Conservation (phyloP, 345 rosid species). For the Gossypium australe region DNA sequence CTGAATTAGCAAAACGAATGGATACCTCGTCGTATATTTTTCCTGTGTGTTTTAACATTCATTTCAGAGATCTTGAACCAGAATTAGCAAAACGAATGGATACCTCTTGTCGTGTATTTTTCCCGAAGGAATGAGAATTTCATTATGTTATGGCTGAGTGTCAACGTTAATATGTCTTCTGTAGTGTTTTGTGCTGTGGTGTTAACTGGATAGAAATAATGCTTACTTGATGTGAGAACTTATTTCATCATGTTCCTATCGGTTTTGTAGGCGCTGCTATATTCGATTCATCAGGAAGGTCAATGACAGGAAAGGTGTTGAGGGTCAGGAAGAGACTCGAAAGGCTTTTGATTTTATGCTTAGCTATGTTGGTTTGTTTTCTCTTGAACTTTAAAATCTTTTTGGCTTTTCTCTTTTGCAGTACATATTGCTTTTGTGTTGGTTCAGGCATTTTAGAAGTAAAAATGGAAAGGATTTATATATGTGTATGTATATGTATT, state of each 20-base stretch:
- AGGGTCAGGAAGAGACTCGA: conserved; percentile 89
- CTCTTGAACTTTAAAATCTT: conserved; percentile 8
- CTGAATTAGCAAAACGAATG: background rate
- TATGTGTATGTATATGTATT: background rate
- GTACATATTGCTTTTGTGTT: background rate
- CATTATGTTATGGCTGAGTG: background rate
- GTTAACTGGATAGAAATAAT: background rate
- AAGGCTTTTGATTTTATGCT: conserved; percentile 94
- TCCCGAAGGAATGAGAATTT: background rate
- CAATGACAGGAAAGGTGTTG: conserved; percentile 80
- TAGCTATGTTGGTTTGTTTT: conserved; percentile 65
- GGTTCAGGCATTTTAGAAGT: background rate
- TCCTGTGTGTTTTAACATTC: background rate
- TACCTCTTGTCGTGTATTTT: background rate
- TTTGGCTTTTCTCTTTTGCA: background rate
- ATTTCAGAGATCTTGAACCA: background rate
- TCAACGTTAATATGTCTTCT: background rate
- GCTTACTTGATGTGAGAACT: conserved; percentile 3
- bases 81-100: background rate
- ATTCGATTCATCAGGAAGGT: conserved; percentile 88
- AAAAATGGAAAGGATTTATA: background rate
- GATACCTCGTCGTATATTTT: background rate
- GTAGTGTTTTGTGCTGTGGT: background rate
- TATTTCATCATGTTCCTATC: conserved; percentile 11
- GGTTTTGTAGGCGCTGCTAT: conserved; percentile 74